phyloP scores from a whole-genome alignment of 1,139 yeast species.

The Suhomyces coccinellae region DNA sequence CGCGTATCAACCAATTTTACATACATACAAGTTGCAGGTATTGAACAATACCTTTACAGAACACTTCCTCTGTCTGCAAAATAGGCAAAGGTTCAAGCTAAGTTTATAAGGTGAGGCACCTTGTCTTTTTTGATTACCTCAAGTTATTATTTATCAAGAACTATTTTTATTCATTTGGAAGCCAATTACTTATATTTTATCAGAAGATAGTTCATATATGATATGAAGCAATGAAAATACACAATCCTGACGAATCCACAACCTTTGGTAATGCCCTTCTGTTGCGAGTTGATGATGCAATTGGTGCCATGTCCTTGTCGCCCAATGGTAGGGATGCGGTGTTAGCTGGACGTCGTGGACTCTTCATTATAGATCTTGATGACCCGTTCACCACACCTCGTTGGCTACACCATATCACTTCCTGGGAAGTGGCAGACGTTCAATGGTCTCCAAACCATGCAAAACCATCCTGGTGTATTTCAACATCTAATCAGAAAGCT shows the following conservation, averaged over 20 bases:
- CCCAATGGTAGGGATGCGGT: constrained; percentile 95
- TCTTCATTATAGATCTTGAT: constrained; percentile 86
- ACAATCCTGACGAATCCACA: constrained; percentile 34
- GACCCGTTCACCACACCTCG: constrained; percentile 96
- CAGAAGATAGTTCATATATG: background rate
- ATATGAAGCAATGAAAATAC: constrained; percentile 3
- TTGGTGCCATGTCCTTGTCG: constrained; percentile 89
- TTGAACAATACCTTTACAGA: too few species aligned
- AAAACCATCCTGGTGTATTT: constrained; percentile 87
- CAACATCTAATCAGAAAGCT: constrained; percentile 94
- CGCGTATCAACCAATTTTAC: background rate
- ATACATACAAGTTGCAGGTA: too few species aligned
- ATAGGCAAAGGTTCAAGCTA: background rate
- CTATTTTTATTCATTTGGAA: too few species aligned
- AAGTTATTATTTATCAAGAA: too few species aligned
- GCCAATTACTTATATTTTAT: too few species aligned
- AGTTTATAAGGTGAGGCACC: too few species aligned
- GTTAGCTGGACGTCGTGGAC: constrained; percentile 84
- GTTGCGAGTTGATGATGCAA: constrained; percentile 86
- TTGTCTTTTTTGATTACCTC: background rate
- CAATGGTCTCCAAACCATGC: constrained; percentile 94
- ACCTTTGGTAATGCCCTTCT: constrained; percentile 82
- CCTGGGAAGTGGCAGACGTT: constrained; percentile 99
- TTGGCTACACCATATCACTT: constrained; percentile 86
- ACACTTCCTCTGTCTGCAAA: background rate